Evolutionary conservation across 345 rosid species (phyloP).

Genomic region (Heritiera fomes): DNA sequence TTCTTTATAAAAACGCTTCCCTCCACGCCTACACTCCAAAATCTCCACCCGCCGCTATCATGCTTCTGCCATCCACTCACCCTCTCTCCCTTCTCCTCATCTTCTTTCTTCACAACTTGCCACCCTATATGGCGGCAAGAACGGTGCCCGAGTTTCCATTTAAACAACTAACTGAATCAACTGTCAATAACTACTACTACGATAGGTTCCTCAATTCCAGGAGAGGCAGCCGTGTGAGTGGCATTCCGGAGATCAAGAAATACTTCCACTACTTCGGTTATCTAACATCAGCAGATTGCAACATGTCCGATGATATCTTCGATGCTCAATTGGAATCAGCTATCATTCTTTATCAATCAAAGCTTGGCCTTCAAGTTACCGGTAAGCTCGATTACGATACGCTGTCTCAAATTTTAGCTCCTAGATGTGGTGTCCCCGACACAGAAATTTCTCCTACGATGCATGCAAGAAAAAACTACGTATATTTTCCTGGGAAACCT

Average conservation of each 20-base stretch:
- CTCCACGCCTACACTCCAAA: slow-evolving; percentile 17
- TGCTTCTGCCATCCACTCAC: slow-evolving; percentile 28
- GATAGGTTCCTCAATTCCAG: slow-evolving; percentile 22
- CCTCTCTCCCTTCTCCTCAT: slow-evolving; percentile 28
- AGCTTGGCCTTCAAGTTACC: slow-evolving; percentile 51
- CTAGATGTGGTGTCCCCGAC: slow-evolving; percentile 65
- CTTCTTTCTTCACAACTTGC: slow-evolving; percentile 29
- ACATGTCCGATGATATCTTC: slow-evolving; percentile 23
- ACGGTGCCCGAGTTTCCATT: slow-evolving; percentile 26
- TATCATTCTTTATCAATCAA: slow-evolving; percentile 42
- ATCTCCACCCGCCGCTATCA: background rate
- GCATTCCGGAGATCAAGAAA: slow-evolving; percentile 47
- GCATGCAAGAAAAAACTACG: slow-evolving; percentile 41
- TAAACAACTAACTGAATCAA: slow-evolving; percentile 10
- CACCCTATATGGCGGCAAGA: slow-evolving; percentile 35
- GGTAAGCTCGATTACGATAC: slow-evolving; percentile 58
- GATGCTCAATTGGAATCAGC: slow-evolving; percentile 44
- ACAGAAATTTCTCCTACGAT: slow-evolving; percentile 18
- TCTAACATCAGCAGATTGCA: slow-evolving; percentile 25
- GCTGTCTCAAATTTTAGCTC: slow-evolving; percentile 41
- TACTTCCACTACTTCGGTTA: slow-evolving; percentile 60
- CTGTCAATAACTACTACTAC: slow-evolving; percentile 1
- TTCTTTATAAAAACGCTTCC: slow-evolving; percentile 39
- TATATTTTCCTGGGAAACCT: slow-evolving; percentile 63
- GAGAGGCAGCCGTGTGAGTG: slow-evolving; percentile 26